A percentile compares a stretch with the other conserved stretches of the same genome.
These are phyloP conservation scores for Cladobotryum protrusum DNA, from an alignment of 2,329 filamentous ascomycete species.

Conservation along the genomic window DNA sequence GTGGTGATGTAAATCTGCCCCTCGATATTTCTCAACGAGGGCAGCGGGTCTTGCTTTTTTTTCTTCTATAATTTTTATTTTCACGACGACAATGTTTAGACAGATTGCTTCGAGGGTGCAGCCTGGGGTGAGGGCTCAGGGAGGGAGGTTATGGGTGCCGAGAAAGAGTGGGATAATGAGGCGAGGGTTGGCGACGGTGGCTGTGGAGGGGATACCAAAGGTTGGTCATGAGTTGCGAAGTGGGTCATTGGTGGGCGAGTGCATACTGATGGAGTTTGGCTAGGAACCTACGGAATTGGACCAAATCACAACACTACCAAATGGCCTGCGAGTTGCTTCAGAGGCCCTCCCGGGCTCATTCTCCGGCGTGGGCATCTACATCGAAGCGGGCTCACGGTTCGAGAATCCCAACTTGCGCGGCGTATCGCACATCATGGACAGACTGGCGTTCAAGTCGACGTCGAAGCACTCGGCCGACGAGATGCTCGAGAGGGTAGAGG, in stretches of 20 bases:
- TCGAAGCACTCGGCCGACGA: slow-evolving; percentile 65
- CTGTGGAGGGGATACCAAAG: slow-evolving; percentile 32
- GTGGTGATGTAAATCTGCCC: not conserved
- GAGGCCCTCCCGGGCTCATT: slow-evolving; percentile 93
- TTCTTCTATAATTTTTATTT: too few species aligned
- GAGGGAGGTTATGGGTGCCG: slow-evolving; percentile 20
- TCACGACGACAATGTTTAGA: slow-evolving; percentile 32
- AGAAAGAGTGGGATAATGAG: slow-evolving; percentile 18
- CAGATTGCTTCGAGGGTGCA: slow-evolving; percentile 28
- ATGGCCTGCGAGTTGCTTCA: slow-evolving; percentile 90
- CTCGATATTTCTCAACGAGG: slow-evolving; percentile 4
- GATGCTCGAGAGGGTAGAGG: slow-evolving; percentile 83
- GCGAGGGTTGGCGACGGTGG: slow-evolving; percentile 27
- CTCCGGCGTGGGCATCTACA: slow-evolving; percentile 88
- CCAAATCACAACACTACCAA: slow-evolving; percentile 78
- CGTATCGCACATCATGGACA: slow-evolving; percentile 92
- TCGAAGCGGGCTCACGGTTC: slow-evolving; percentile 91
- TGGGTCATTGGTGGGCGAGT: not conserved
- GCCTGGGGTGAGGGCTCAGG: slow-evolving; percentile 19
- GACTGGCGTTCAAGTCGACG: slow-evolving; percentile 90
- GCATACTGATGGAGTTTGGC: not conserved
- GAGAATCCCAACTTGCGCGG: slow-evolving; percentile 80
- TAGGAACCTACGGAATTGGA: slow-evolving; percentile 79
- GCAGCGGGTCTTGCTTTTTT: not conserved
- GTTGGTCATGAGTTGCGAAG: slow-evolving; percentile 14